Conservation (phyloP, 371 early-diverging fungal species). For the Quaeritorhiza haematococci region DNA sequence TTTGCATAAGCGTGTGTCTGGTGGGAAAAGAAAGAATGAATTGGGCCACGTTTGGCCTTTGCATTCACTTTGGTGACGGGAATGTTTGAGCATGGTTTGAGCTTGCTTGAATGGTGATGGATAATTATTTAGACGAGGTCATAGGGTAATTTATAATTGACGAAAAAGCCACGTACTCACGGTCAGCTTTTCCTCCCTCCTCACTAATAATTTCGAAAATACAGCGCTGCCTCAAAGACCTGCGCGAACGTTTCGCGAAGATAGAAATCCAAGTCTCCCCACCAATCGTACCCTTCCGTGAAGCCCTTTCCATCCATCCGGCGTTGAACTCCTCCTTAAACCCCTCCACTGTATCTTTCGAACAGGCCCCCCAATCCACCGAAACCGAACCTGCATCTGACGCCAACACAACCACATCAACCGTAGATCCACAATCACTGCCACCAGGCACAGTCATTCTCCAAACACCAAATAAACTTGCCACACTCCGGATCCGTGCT, state of each 20-base stretch:
- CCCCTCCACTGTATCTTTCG: conserved; percentile 8
- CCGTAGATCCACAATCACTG: conserved; percentile 14
- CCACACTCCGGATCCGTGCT: conserved; percentile 67
- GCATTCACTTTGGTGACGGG: not conserved
- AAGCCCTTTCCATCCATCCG: conserved; percentile 68
- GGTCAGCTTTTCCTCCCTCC: no score
- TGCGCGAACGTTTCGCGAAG: conserved; percentile 88
- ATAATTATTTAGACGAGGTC: no score
- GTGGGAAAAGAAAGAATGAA: not conserved
- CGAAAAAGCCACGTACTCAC: no score
- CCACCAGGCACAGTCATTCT: conserved; percentile 67
- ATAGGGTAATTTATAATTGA: no score
- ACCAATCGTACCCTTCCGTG: conserved; percentile 97
- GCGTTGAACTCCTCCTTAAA: conserved; percentile 32
- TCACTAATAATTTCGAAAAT: conserved; percentile 4
- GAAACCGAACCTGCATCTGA: conserved; percentile 23
- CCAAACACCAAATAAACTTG: conserved; percentile 63
- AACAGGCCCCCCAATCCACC: conserved; percentile 14
- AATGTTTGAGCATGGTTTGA: no score
- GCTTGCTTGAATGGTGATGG: conserved; percentile 1
- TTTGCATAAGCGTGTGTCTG: not conserved
- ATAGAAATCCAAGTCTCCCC: conserved; percentile 88
- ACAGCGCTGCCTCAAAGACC: conserved; percentile 85
- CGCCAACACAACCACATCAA: conserved; percentile 7
- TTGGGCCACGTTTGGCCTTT: conserved; percentile 1